These are phyloP conservation scores for Tylopilus orsonianus DNA, from an alignment of 1,284 basidiomycete species.

Conservation along the genomic window DNA sequence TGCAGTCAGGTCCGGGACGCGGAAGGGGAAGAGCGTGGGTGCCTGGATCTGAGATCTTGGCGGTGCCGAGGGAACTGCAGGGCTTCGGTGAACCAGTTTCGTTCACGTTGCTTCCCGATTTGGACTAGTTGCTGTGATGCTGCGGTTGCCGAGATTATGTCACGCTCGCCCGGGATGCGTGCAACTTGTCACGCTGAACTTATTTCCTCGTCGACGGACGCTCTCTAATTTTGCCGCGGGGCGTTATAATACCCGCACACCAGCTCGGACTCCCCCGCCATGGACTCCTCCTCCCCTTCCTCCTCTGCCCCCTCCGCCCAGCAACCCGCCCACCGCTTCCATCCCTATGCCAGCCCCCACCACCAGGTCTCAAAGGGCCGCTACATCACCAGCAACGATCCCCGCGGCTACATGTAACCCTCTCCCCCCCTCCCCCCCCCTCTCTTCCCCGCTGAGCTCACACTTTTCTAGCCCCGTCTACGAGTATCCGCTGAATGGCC, in stretches of 20 bases:
- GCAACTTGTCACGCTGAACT: constrained; percentile 25
- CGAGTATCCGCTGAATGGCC: constrained; percentile 82
- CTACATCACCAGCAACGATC: constrained; percentile 85
- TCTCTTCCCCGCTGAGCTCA: constrained; percentile 5
- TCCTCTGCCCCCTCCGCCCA: constrained; percentile 46
- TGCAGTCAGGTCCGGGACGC: constrained; percentile 17
- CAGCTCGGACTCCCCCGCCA: constrained; percentile 20
- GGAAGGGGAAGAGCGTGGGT: constrained; percentile 16
- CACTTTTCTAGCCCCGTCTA: constrained; percentile 65
- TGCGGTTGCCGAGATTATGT: constrained; percentile 39
- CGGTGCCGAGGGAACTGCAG: constrained; percentile 35
- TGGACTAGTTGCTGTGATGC: constrained; percentile 32
- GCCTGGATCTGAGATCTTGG: constrained; percentile 37
- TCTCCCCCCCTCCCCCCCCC: background rate
- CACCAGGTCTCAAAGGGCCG: constrained; percentile 82
- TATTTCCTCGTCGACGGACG: constrained; percentile 39
- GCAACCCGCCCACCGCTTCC: constrained; percentile 55
- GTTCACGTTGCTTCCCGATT: constrained; percentile 33
- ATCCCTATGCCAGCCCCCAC: constrained; percentile 71
- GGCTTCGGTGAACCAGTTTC: constrained; percentile 30
- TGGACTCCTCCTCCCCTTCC: constrained; percentile 18
- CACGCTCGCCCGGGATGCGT: constrained; percentile 27
- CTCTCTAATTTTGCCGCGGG: constrained; percentile 36
- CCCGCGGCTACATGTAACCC: constrained; percentile 77
- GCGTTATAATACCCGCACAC: constrained; percentile 30